A percentile compares a stretch with the other conserved stretches of the same genome.
Conservation (phyloP, 352 stramenopile species). For the Aphanomyces astaci region DNA sequence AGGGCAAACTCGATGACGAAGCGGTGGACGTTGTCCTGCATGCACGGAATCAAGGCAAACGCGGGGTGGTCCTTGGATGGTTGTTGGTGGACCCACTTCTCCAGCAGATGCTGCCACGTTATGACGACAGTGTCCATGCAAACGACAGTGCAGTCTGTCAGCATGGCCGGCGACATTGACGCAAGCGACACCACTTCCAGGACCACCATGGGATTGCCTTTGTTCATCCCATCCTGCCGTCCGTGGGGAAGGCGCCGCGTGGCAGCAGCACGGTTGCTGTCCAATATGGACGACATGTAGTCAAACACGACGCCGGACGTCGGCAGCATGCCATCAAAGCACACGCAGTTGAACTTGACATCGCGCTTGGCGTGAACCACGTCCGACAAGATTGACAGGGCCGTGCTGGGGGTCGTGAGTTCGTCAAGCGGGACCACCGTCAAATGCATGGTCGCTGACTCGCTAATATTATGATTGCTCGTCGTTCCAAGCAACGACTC, state of each 20-base stretch:
- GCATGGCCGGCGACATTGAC: not conserved
- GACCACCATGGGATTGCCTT: not conserved
- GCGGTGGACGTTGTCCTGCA: not conserved
- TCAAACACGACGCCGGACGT: not conserved
- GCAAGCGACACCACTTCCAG: not conserved
- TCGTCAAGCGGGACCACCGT: not conserved
- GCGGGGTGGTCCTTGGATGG: not conserved
- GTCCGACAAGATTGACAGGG: not conserved
- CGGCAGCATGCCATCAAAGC: not conserved
- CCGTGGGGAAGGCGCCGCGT: not conserved
- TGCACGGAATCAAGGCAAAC: not conserved
- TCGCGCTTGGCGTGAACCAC: not conserved
- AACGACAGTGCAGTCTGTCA: conserved; percentile 1
- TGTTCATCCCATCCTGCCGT: not conserved
- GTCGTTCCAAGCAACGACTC: not conserved
- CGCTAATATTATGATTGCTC: too few relatives aligned
- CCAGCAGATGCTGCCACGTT: not conserved
- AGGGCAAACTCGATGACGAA: not conserved
- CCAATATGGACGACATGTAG: not conserved
- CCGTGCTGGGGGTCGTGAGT: not conserved
- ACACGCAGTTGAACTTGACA: not conserved
- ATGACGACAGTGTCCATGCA: not conserved
- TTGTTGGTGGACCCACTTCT: not conserved
- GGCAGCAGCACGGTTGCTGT: too few relatives aligned
- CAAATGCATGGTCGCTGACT: not conserved